Percentiles rank a stretch among this genome's conserved stretches.
phyloP scores from a whole-genome alignment of 208 protist species.

The Leishmania amazonensis region DNA sequence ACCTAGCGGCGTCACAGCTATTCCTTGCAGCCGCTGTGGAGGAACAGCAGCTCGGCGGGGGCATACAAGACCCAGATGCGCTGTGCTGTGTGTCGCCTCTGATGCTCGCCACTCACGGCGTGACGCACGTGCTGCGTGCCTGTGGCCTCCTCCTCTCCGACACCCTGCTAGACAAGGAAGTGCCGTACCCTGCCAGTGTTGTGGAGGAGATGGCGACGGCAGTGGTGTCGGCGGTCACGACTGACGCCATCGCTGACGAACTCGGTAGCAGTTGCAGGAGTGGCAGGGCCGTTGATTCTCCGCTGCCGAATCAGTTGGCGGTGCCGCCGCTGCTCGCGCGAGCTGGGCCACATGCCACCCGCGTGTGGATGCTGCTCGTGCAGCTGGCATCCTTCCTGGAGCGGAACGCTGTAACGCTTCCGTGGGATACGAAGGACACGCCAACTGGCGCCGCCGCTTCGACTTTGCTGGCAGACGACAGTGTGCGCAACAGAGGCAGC shows the following conservation, averaged over 20 bases:
- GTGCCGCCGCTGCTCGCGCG: constrained; percentile 6
- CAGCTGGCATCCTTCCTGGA: constrained; percentile 21
- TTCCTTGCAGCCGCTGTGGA: constrained; percentile 25
- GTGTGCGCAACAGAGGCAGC: background rate
- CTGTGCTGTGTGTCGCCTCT: background rate
- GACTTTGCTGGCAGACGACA: background rate
- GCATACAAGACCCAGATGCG: background rate
- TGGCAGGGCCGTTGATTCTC: background rate
- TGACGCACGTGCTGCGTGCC: constrained; percentile 27
- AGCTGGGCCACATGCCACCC: constrained; percentile 18
- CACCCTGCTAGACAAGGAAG: constrained; percentile 4
- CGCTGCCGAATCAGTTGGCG: background rate
- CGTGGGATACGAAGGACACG: constrained; percentile 3
- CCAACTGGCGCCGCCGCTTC: background rate
- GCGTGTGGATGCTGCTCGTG: constrained; percentile 21
- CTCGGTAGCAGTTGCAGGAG: background rate
- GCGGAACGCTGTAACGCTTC: constrained; percentile 5
- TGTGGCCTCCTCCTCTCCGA: constrained; percentile 25
- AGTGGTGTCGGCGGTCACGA: background rate
- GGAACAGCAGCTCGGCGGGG: constrained; percentile 11
- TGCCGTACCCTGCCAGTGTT: constrained; percentile 12
- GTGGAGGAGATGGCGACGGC: constrained; percentile 4
- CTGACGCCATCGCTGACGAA: background rate
- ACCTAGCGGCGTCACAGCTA: constrained; percentile 9
- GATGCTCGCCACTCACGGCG: constrained; percentile 23